These are phyloP conservation scores for Suillus cothurnatus DNA, from an alignment of 768 basidiomycete genomes.

Conservation along the genomic window DNA sequence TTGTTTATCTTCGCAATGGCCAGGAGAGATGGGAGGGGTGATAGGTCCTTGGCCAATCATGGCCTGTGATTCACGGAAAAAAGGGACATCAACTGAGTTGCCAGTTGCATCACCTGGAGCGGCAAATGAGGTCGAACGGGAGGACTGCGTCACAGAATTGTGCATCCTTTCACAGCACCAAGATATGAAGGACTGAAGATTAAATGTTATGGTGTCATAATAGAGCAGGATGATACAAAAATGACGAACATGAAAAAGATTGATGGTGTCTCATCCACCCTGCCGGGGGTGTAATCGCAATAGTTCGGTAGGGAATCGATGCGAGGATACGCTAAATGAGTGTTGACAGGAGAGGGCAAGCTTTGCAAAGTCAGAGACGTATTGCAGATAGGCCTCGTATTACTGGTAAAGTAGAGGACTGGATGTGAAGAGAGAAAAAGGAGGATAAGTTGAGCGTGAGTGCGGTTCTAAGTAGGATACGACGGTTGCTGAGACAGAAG, in stretches of 20 bases:
- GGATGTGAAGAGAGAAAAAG: conserved; percentile 7
- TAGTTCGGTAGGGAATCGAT: neutral
- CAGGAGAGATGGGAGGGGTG: conserved; percentile 71
- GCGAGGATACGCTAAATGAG: neutral
- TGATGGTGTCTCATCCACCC: neutral
- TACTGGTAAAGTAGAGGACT: neutral
- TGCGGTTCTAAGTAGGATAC: conserved; percentile 6
- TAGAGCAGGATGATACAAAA: neutral
- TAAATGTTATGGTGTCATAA: conserved; percentile 6
- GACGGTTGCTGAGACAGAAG: conserved; percentile 5
- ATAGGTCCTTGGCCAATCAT: conserved; percentile 60
- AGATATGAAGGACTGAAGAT: conserved; percentile 8
- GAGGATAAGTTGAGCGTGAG: conserved; percentile 2
- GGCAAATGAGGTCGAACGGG: conserved; percentile 17
- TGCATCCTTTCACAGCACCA: conserved; percentile 23
- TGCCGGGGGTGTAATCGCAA: neutral
- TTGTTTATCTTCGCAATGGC: conserved; percentile 44
- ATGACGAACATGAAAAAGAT: conserved; percentile 1
- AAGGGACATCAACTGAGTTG: conserved; percentile 16
- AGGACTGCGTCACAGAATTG: conserved; percentile 23
- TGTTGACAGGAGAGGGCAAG: neutral
- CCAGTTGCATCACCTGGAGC: conserved; percentile 13
- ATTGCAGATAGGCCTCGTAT: neutral
- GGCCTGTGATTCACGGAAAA: conserved; percentile 42
- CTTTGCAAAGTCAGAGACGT: neutral